Conservation (phyloP, 495 filamentous ascomycete genomes). For the Alectoria sarmentosa region DNA sequence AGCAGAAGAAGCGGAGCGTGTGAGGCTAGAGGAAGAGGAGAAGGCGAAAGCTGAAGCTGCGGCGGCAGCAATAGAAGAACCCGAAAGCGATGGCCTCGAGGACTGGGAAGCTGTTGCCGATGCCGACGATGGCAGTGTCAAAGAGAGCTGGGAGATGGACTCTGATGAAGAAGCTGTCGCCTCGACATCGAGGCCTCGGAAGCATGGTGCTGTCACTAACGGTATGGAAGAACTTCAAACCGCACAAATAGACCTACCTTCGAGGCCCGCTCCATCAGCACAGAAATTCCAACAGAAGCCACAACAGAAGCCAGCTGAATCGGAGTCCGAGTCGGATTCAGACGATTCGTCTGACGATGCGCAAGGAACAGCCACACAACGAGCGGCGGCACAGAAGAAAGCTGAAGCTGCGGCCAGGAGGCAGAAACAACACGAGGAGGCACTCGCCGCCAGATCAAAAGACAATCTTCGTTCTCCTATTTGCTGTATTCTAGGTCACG, state of each 20-base stretch:
- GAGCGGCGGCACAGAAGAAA: constrained; percentile 66
- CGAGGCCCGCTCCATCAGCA: constrained; percentile 24
- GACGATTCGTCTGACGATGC: constrained; percentile 57
- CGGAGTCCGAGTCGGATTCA: constrained; percentile 51
- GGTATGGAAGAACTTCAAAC: constrained; percentile 24
- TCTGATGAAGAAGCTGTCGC: constrained; percentile 63
- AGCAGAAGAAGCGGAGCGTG: constrained; percentile 64
- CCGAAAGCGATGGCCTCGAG: constrained; percentile 57
- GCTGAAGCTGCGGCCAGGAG: constrained; percentile 86
- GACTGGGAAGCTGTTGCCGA: constrained; percentile 88
- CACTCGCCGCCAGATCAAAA: constrained; percentile 82
- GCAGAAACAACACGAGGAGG: constrained; percentile 83
- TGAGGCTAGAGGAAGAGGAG: constrained; percentile 56
- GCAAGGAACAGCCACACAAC: constrained; percentile 56
- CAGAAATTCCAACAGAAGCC: constrained; percentile 14
- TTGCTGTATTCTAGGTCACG: constrained; percentile 99
- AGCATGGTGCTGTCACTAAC: constrained; percentile 25
- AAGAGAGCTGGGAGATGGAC: constrained; percentile 92
- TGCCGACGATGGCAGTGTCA: constrained; percentile 62
- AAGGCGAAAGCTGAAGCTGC: constrained; percentile 54
- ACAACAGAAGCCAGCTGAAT: constrained; percentile 32
- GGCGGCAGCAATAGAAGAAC: constrained; percentile 41
- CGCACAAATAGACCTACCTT: constrained; percentile 31
- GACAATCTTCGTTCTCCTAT: constrained; percentile 96
- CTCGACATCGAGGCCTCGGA: constrained; percentile 12